Percentiles rank a stretch among this genome's conserved stretches.
Conservation (phyloP, 2,329 filamentous ascomycete genomes). For the Penicillium sp. region DNA sequence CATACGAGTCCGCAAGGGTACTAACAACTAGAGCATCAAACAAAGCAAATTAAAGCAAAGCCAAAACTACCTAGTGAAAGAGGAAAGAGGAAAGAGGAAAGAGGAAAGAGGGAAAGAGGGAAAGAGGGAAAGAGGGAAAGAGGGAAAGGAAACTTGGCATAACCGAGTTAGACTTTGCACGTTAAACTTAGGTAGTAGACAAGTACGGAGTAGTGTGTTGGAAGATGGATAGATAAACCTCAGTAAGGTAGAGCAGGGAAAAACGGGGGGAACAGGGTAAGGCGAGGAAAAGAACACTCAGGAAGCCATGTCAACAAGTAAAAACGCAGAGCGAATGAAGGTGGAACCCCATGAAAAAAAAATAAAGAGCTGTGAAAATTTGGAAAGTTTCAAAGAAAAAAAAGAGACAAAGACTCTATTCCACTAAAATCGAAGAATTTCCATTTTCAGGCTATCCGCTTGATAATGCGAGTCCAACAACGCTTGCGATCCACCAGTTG, state of each 20-base stretch:
- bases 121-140: no score
- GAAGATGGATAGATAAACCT: no score
- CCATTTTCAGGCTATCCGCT: conserved; percentile 49
- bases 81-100: not conserved
- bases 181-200: no score
- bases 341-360: conserved; percentile 8
- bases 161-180: no score
- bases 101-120: not conserved
- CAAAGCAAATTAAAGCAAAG: no score
- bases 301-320: conserved; percentile 9
- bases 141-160: no score
- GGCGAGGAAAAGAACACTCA: conserved; percentile 13
- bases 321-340: conserved; percentile 16
- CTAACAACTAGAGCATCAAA: no score
- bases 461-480: conserved; percentile 49
- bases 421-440: conserved; percentile 48
- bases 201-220: no score
- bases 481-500: conserved; percentile 45
- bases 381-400: conserved; percentile 23
- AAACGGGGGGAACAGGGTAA: not conserved
- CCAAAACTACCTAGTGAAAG: not conserved
- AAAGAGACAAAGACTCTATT: conserved; percentile 46
- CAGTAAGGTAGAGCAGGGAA: no score
- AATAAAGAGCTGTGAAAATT: conserved; percentile 13
- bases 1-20: not conserved